These are phyloP conservation scores for Globisporangium solare DNA, from an alignment of 352 stramenopile species.

Conservation along the genomic window DNA sequence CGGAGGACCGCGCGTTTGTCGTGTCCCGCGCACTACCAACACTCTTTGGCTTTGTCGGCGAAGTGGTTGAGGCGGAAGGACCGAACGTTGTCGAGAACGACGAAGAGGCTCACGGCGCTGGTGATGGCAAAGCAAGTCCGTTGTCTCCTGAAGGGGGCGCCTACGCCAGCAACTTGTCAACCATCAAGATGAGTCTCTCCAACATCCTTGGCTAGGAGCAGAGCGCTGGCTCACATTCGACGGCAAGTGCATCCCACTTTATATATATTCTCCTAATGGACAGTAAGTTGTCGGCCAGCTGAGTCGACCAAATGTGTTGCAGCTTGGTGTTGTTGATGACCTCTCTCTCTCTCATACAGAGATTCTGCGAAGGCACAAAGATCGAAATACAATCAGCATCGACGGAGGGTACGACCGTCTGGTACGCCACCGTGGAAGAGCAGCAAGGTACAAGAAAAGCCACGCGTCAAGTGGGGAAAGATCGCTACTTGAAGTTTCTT, in stretches of 20 bases:
- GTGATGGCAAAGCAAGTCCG: not conserved
- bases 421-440: no score
- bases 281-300: no score
- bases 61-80: not conserved
- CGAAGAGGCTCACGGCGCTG: not conserved
- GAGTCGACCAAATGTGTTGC: no score
- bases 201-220: slow-evolving; percentile 7
- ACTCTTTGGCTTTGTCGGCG: slow-evolving; percentile 8
- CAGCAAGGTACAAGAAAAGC: no score
- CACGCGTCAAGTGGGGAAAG: no score
- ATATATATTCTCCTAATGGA: no score
- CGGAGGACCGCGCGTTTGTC: slow-evolving; percentile 8
- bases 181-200: slow-evolving; percentile 9
- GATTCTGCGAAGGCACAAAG: no score
- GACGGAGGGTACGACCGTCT: no score
- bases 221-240: not conserved
- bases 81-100: not conserved
- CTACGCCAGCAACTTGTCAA: not conserved
- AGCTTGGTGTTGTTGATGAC: no score
- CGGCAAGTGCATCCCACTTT: not conserved
- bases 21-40: slow-evolving; percentile 7
- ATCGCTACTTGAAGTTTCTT: no score
- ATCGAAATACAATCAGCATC: no score
- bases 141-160: not conserved
- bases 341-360: no score